Evolutionary conservation across 202 grass and related monocot genomes (phyloP).

Genomic region (Bolboschoenoplectus hybrid): DNA sequence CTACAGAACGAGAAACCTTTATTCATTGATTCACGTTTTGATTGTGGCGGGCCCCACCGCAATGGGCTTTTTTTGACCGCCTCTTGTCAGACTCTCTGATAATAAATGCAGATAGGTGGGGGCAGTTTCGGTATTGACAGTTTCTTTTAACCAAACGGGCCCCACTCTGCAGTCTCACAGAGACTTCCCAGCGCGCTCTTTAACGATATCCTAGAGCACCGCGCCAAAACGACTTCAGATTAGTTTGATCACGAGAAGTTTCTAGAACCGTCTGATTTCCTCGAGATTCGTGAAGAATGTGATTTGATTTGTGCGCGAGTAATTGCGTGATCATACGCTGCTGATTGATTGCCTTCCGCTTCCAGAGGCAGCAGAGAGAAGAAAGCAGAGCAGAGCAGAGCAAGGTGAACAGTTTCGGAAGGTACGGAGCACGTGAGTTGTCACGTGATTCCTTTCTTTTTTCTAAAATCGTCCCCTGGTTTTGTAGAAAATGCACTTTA

Average conservation of each 20-base stretch:
- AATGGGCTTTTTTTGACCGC: not conserved
- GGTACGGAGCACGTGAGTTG: not conserved
- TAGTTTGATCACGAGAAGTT: not conserved
- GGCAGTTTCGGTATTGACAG: conserved; percentile 3
- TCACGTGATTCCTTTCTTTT: not conserved
- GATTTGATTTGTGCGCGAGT: not conserved
- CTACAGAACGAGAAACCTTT: not conserved
- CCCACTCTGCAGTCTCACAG: not conserved
- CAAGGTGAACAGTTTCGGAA: not conserved
- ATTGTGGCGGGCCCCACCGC: not conserved
- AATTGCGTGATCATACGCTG: conserved; percentile 9
- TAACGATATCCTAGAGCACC: conserved; percentile 12
- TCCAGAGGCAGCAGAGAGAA: not conserved
- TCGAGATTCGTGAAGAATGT: not conserved
- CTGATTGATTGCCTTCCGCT: not conserved
- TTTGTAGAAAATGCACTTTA: not conserved
- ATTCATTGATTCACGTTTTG: not conserved
- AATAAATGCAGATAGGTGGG: conserved; percentile 18
- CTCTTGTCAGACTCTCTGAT: not conserved
- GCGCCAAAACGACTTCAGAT: not conserved
- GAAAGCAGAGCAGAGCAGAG: too few species aligned
- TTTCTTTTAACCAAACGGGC: not conserved
- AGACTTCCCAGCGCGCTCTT: not conserved
- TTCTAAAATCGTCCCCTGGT: not conserved
- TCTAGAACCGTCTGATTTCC: not conserved